phyloP scores from a whole-genome alignment of 2,329 filamentous ascomycete species.

The Cordyceps tenuipes region DNA sequence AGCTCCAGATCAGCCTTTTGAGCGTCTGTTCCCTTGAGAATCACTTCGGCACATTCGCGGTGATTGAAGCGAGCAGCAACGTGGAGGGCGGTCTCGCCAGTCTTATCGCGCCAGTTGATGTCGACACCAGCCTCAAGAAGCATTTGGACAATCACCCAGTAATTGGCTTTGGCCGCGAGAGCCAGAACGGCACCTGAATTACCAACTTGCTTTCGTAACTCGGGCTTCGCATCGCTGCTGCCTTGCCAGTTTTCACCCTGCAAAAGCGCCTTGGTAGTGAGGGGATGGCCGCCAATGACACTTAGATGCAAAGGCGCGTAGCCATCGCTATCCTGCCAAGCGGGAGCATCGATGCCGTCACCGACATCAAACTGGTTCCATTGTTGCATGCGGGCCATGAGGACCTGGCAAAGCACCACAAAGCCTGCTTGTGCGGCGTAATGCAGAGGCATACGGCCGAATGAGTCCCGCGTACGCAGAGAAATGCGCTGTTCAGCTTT shows the following conservation, averaged over 20 bases:
- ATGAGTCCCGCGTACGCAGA: slow-evolving; percentile 62
- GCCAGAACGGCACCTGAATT: slow-evolving; percentile 84
- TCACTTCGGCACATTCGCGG: slow-evolving; percentile 65
- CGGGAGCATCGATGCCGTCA: slow-evolving; percentile 74
- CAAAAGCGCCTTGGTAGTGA: slow-evolving; percentile 75
- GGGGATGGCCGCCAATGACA: slow-evolving; percentile 81
- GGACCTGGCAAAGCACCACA: slow-evolving; percentile 76
- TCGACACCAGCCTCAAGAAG: slow-evolving; percentile 85
- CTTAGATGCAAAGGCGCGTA: slow-evolving; percentile 86
- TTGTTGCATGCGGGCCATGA: slow-evolving; percentile 80
- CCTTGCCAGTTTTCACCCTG: slow-evolving; percentile 72
- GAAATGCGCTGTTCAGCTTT: slow-evolving; percentile 57
- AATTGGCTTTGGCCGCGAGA: slow-evolving; percentile 82
- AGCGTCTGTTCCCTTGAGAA: slow-evolving; percentile 60
- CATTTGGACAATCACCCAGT: slow-evolving; percentile 73
- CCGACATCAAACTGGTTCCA: slow-evolving; percentile 83
- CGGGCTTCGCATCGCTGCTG: slow-evolving; percentile 50
- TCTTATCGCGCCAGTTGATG: slow-evolving; percentile 85
- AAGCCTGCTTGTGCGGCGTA: slow-evolving; percentile 95
- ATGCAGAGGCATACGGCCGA: slow-evolving; percentile 79
- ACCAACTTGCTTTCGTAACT: slow-evolving; percentile 60
- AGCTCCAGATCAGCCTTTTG: slow-evolving; percentile 73
- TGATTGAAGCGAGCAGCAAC: slow-evolving; percentile 86
- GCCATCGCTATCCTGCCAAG: slow-evolving; percentile 90
- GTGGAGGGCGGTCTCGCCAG: slow-evolving; percentile 86